Evolutionary conservation across 352 stramenopile species (phyloP), one percentile per base, ranked within the genome.

Genomic region (Plasmopara halstedii): DNA sequence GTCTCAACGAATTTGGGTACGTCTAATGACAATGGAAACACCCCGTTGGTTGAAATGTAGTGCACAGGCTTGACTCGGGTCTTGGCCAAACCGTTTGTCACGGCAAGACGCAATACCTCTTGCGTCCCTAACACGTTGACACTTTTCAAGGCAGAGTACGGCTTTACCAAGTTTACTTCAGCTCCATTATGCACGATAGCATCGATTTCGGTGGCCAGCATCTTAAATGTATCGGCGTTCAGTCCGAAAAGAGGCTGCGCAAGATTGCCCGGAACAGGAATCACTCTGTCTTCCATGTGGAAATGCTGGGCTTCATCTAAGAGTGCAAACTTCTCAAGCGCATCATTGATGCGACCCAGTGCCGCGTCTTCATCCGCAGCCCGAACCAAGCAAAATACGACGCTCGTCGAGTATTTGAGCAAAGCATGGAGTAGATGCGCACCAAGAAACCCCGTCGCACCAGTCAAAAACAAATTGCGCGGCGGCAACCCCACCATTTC

Each of bases 131-230:
- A 63, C 23, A 96, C 88, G 58, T 97, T 97, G 14, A 83, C 73
- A 27, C 79, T 74, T 50, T 90, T 91, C 25, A 96, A 64, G 15
- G 72, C 58, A 26, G 92, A 72, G 50, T 95, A 97, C 9, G 85
- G 80, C 48, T 95, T 92, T 15, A 94, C 87, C n/a, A 97, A 58
- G 51, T 94, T 95, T 14, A 97, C 88, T 32, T 95, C 72, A n/a
- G 88, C 88, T 17, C 81, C 88, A 57, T 94, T 96, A 59, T 97
- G 88, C 46, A 97, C 52, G 43, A 97, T 92, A 14, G 83, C 82
- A 40, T 96, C 87, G 23, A 95, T 71, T 29, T 89, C 82, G n/a
- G 69, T 83, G 15, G 81, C 76, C 14, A 97, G 53, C 56, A 79
- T 76, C 55, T 94, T 94, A 65, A 94, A 96, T 41, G 68, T 79